Evolutionary conservation across 2,329 filamentous ascomycete species (phyloP).

Genomic region (Penicillium sp.): DNA sequence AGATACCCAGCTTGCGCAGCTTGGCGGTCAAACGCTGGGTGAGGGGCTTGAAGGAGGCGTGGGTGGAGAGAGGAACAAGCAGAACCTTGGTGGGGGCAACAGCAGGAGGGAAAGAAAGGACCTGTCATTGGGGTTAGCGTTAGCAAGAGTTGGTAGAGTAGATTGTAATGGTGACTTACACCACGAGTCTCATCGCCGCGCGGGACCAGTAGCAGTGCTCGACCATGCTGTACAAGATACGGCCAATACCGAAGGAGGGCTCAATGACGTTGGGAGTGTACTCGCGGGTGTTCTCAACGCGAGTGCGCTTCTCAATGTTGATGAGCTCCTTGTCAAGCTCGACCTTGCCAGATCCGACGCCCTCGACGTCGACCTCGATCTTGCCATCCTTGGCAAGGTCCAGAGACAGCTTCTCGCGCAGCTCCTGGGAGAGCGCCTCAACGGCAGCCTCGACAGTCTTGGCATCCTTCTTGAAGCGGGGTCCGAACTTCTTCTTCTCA

Average conservation of each 20-base stretch:
- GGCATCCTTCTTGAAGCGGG: slow-evolving; percentile 91
- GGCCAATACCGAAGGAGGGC: slow-evolving; percentile 94
- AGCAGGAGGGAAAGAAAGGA: slow-evolving; percentile 72
- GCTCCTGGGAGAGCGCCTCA: slow-evolving; percentile 72
- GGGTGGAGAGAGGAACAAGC: slow-evolving; percentile 82
- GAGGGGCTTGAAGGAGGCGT: slow-evolving; percentile 78
- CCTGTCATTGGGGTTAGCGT: slow-evolving; percentile 42
- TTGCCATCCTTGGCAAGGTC: slow-evolving; percentile 73
- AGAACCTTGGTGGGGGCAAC: slow-evolving; percentile 95
- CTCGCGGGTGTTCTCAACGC: slow-evolving; percentile 81
- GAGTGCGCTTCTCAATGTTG: slow-evolving; percentile 78
- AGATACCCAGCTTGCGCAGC: slow-evolving; percentile 74
- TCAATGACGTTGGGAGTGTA: slow-evolving; percentile 97
- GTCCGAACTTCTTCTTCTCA: slow-evolving; percentile 94
- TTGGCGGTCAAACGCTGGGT: slow-evolving; percentile 71
- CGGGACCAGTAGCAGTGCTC: slow-evolving; percentile 97
- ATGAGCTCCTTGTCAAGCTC: slow-evolving; percentile 79
- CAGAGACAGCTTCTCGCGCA: slow-evolving; percentile 77
- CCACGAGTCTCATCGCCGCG: slow-evolving; percentile 78
- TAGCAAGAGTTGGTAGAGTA: background rate
- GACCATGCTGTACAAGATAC: slow-evolving; percentile 88
- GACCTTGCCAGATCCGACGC: slow-evolving; percentile 69
- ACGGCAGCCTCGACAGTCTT: slow-evolving; percentile 82
- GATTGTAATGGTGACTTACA: slow-evolving; percentile 58
- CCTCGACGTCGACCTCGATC: slow-evolving; percentile 73